Evolutionary conservation across 768 basidiomycete genomes (phyloP).

Genomic region (Cystobasidium onofrii): DNA sequence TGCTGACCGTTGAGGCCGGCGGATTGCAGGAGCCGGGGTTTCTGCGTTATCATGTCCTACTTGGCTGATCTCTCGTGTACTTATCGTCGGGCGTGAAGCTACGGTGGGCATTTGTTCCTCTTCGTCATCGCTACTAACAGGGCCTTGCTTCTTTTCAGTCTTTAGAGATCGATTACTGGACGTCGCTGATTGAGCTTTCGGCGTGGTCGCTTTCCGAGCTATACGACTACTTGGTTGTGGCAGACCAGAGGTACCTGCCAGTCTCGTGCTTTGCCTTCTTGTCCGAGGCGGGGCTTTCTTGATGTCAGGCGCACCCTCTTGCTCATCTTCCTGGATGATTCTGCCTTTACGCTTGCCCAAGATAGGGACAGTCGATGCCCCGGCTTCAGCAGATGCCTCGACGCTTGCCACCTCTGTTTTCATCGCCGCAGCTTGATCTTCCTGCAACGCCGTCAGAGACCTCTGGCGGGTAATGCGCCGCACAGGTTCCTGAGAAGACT

Average conservation of each 20-base stretch:
- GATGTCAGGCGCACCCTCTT: background rate
- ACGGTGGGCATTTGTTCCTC: background rate
- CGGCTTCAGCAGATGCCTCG: background rate
- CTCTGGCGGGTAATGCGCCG: background rate
- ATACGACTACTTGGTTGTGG: background rate
- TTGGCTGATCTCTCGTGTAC: background rate
- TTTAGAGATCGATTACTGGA: background rate
- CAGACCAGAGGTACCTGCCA: background rate
- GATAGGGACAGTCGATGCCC: background rate
- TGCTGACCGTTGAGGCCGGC: background rate
- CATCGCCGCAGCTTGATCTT: no score
- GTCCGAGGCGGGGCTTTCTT: background rate
- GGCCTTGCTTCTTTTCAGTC: background rate
- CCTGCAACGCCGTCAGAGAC: background rate
- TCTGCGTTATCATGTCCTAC: background rate
- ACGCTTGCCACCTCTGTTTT: background rate
- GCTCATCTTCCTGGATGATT: background rate
- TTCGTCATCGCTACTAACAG: background rate
- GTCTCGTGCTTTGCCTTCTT: background rate
- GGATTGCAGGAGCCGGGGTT: background rate
- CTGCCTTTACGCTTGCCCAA: background rate
- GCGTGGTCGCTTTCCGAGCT: background rate
- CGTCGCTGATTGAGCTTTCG: background rate
- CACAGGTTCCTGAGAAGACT: background rate
- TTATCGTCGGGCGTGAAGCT: background rate